phyloP scores from a whole-genome alignment of 176 grass and related monocot species.

The Otatea glauca region DNA sequence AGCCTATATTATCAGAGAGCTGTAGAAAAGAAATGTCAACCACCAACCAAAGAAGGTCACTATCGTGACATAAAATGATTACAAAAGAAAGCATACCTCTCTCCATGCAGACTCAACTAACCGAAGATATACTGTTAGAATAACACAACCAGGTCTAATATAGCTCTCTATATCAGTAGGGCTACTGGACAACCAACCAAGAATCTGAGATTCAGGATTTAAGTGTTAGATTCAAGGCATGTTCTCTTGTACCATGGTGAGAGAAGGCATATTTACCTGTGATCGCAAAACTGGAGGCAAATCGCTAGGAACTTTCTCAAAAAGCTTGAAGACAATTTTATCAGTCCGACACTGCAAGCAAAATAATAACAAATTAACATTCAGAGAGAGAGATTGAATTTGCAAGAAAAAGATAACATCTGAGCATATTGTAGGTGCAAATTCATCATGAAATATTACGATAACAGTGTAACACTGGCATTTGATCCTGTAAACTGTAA shows the following conservation, averaged over 20 bases:
- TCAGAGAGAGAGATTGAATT: constrained; percentile 1
- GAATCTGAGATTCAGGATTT: constrained; percentile 71
- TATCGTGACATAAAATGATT: constrained; percentile 20
- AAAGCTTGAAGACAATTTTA: constrained; percentile 98
- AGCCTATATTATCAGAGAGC: constrained; percentile 79
- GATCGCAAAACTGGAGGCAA: constrained; percentile 77
- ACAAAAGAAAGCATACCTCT: constrained; percentile 58
- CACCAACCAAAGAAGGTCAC: constrained; percentile 28
- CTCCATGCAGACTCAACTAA: constrained; percentile 83
- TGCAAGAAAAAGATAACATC: neutral
- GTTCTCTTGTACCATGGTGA: constrained; percentile 10
- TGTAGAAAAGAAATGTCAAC: constrained; percentile 46
- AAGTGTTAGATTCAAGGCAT: constrained; percentile 45
- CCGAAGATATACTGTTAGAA: constrained; percentile 90
- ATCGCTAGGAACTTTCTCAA: constrained; percentile 90
- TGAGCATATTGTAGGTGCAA: constrained; percentile 12
- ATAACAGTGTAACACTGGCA: neutral
- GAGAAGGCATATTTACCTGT: constrained; percentile 62
- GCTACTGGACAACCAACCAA: constrained; percentile 91
- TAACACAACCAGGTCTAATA: constrained; percentile 97
- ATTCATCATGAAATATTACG: neutral
- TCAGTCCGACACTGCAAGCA: constrained; percentile 84
- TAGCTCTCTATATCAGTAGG: constrained; percentile 99
- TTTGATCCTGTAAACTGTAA: neutral
- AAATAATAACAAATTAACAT: constrained; percentile 12